Percentiles rank a stretch among this genome's conserved stretches.
Conservation (phyloP, 2,329 filamentous ascomycete species). For the Aspergillus melleus region DNA sequence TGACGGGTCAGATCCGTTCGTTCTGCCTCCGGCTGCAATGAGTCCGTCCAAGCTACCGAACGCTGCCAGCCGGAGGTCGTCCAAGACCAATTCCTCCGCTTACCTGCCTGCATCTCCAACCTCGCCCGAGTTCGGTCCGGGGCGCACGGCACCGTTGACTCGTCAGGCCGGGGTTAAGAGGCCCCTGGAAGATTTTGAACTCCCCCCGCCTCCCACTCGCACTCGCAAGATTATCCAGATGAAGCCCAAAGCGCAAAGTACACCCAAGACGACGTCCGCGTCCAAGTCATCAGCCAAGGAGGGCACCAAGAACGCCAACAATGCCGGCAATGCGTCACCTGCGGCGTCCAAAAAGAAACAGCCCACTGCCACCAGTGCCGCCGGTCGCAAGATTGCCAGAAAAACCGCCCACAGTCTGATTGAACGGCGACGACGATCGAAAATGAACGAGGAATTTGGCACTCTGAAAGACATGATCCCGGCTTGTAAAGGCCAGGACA, state of each 20-base stretch:
- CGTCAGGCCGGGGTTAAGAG: slow-evolving; percentile 40
- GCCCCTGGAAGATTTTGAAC: slow-evolving; percentile 60
- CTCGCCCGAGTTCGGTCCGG: slow-evolving; percentile 30
- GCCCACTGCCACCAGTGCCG: slow-evolving; percentile 72
- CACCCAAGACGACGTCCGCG: slow-evolving; percentile 42
- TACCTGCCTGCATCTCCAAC: slow-evolving; percentile 36
- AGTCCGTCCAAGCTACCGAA: slow-evolving; percentile 24
- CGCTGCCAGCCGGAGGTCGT: slow-evolving; percentile 28
- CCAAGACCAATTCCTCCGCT: slow-evolving; percentile 28
- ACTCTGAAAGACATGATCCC: slow-evolving; percentile 94
- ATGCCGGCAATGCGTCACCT: slow-evolving; percentile 23
- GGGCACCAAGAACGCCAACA: slow-evolving; percentile 19
- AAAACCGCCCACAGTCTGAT: slow-evolving; percentile 97
- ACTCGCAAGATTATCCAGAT: slow-evolving; percentile 98
- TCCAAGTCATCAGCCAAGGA: slow-evolving; percentile 25
- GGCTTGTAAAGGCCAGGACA: slow-evolving; percentile 87
- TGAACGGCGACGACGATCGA: slow-evolving; percentile 82
- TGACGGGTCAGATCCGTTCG: slow-evolving; percentile 35
- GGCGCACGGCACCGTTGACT: slow-evolving; percentile 23
- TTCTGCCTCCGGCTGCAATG: slow-evolving; percentile 39
- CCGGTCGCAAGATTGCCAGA: slow-evolving; percentile 89
- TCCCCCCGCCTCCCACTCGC: slow-evolving; percentile 88
- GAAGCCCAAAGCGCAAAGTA: slow-evolving; percentile 66
- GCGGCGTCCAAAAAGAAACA: slow-evolving; percentile 71
- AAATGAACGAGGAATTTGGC: slow-evolving; percentile 98